These are phyloP conservation scores for Lentinula sp. DNA, from an alignment of 768 basidiomycete genomes.

Conservation along the genomic window DNA sequence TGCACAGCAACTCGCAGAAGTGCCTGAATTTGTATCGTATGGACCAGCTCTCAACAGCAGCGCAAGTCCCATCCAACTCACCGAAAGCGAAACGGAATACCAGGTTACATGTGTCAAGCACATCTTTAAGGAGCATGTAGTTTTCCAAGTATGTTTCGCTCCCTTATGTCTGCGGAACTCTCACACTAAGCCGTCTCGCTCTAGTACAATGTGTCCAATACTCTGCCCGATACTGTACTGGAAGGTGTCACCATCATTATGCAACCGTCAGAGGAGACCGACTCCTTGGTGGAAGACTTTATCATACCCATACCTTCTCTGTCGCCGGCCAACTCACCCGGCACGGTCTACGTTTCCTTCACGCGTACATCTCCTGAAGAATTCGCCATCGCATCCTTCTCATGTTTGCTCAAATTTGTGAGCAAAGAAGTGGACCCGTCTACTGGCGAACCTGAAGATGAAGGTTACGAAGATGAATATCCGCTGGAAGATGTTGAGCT, in stretches of 20 bases:
- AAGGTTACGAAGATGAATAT: constrained; percentile 99
- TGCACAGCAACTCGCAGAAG: constrained; percentile 75
- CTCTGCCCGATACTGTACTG: constrained; percentile 89
- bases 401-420: constrained; percentile 87
- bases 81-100: constrained; percentile 97
- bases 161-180: background rate
- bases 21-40: constrained; percentile 82
- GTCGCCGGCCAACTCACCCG: constrained; percentile 65
- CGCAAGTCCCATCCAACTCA: constrained; percentile 71
- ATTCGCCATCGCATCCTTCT: constrained; percentile 81
- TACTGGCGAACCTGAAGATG: constrained; percentile 92
- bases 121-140: constrained; percentile 89
- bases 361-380: constrained; percentile 72
- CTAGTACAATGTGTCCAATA: constrained; percentile 97
- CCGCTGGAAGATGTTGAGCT: constrained; percentile 95
- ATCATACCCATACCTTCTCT: constrained; percentile 81
- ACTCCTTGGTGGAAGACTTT: constrained; percentile 85
- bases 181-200: background rate
- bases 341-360: constrained; percentile 90
- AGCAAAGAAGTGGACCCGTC: constrained; percentile 97
- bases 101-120: constrained; percentile 97
- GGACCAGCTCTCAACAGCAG: constrained; percentile 88
- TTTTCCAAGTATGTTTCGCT: constrained; percentile 76
- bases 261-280: constrained; percentile 70
- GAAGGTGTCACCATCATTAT: constrained; percentile 94